phyloP scores from a whole-genome alignment of 805 yeast genomes.

The Nakazawaea wickerhamii region DNA sequence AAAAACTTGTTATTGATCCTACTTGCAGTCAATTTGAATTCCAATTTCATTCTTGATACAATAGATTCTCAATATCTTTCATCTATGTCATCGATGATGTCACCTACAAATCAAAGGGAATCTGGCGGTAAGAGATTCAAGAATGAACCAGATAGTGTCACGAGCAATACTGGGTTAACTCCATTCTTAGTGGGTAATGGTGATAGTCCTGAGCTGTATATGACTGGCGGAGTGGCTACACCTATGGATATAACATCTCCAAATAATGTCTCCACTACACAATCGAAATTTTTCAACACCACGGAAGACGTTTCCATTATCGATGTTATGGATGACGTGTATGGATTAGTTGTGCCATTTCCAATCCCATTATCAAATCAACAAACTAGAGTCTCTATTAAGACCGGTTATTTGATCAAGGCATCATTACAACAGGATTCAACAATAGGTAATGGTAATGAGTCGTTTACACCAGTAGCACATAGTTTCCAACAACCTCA shows the following conservation, averaged over 20 bases:
- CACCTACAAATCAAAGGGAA: neutral
- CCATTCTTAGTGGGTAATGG: constrained; percentile 12
- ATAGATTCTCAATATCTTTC: neutral
- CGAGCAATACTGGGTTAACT: constrained; percentile 9
- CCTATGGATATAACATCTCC: constrained; percentile 13
- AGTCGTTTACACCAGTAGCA: neutral
- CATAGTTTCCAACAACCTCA: neutral
- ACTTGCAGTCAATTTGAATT: constrained; percentile 57
- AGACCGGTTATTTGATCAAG: constrained; percentile 62
- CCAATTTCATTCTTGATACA: constrained; percentile 33
- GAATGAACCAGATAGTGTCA: constrained; percentile 1
- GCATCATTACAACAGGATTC: constrained; percentile 12
- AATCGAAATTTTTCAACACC: neutral
- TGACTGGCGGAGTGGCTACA: constrained; percentile 10
- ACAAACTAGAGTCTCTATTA: constrained; percentile 63
- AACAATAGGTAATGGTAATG: neutral
- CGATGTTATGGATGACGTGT: constrained; percentile 45
- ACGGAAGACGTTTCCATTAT: constrained; percentile 28
- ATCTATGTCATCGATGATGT: neutral
- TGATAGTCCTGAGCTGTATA: constrained; percentile 14
- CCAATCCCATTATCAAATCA: constrained; percentile 67
- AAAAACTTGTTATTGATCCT: constrained; percentile 59
- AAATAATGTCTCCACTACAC: constrained; percentile 2
- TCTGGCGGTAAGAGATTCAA: neutral
- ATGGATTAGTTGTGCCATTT: constrained; percentile 52